Conservation (phyloP, 306 rosid species). For the Acacia acuminata region DNA sequence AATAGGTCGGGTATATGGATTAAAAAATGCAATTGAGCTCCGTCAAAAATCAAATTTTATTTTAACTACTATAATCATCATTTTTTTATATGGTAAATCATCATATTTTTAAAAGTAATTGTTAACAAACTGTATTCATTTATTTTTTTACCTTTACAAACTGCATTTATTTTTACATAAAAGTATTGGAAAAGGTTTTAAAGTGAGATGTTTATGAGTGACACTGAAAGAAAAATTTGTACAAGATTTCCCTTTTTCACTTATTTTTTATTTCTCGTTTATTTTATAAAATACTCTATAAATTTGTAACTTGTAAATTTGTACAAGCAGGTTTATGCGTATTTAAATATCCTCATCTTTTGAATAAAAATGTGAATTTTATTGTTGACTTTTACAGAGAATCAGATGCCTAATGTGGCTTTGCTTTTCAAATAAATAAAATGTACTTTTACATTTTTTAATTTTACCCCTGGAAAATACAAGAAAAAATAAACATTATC, state of each 20-base stretch:
- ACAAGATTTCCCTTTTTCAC: not conserved
- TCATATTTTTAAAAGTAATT: not conserved
- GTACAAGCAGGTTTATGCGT: not conserved
- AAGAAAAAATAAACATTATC: no score
- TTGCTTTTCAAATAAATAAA: constrained; percentile 19
- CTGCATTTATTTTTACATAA: not conserved
- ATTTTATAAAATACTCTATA: no score
- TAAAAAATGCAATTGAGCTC: no score
- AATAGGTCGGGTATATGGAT: no score
- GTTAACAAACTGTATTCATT: not conserved
- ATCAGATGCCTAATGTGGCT: constrained; percentile 36
- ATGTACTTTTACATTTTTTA: not conserved
- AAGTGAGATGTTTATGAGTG: not conserved
- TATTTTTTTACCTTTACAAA: not conserved
- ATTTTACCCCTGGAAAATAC: not conserved
- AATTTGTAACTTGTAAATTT: no score
- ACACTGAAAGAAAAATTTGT: no score
- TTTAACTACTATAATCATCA: not conserved
- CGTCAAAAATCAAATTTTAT: no score
- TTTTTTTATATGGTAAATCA: not conserved
- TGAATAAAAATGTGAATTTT: constrained; percentile 8
- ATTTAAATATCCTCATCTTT: constrained; percentile 29
- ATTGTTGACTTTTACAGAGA: constrained; percentile 26
- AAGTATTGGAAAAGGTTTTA: not conserved
- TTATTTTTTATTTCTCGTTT: not conserved